Base-by-base conservation (phyloP, 2,329 filamentous ascomycete genomes). In the Arthroderma sp. region DNA sequence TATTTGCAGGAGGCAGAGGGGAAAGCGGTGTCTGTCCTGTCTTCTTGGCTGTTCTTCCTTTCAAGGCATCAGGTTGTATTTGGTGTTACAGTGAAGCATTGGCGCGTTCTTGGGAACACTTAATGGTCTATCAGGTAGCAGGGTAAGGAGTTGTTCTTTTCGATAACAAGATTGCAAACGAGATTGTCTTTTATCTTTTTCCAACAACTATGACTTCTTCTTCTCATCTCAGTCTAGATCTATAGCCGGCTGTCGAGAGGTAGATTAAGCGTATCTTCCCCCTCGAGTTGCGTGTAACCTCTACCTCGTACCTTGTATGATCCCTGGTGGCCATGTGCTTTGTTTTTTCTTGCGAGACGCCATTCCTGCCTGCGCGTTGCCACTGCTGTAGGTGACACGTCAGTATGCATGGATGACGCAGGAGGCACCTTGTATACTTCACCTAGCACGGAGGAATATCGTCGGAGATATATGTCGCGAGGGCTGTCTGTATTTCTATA, bases 291-390 rank as follows among this genome's bases (percentile, higher is more conserved):
- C 35, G 35, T 38, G 43, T 49, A 25, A 49, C 43, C 21, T n/a
- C 23, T 19, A 25, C 19, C 43, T n/a, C 25, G 21, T 49, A 49
- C 43, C 23, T 17, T 49, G 43, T 49, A 49, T 49, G 43, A 49
- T 28, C 43, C 43, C 43, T 49, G 43, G 43, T 49, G 13, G 43
- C 43, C 43, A 49, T 49, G 43, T 49, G 43, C n/a, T 49, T 49
- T 49, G 43, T 49, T 49, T 49, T 38, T 38, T n/a, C 25, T 49
- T 21, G 15, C 21, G 43, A 49, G 43, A 31, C 21, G 11, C 35
- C 35, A 13, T 38, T 3, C 35, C 35, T n/a, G 35, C 35, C 21
- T n/a, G 43, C 43, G 43, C 43, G 13, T 49, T 49, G 43, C 43
- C 43, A 49, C 21, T 23, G 43, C 43, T 49, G 43, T 25, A 25